These are phyloP conservation scores for Mycena leptocephala DNA, from an alignment of 768 basidiomycete species.

Conservation along the genomic window DNA sequence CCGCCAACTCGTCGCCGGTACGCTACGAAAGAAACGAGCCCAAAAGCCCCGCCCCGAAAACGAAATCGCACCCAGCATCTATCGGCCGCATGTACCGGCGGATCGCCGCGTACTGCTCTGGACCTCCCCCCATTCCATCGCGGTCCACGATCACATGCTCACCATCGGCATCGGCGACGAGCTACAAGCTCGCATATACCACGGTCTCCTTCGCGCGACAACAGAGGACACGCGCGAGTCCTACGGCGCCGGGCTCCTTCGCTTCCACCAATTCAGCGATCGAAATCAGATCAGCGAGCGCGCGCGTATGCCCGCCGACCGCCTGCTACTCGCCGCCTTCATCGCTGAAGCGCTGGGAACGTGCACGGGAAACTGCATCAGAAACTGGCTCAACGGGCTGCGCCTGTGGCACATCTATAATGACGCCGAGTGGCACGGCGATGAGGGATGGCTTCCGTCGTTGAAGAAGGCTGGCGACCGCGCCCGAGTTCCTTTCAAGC, in stretches of 20 bases:
- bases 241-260: background rate
- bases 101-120: background rate
- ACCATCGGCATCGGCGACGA: background rate
- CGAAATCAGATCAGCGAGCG: background rate
- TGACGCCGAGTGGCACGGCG: background rate
- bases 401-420: background rate
- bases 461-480: background rate
- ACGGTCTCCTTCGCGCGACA: background rate
- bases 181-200: background rate
- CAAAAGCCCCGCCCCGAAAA: background rate
- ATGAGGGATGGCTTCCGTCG: background rate
- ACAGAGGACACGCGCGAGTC: background rate
- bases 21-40: background rate
- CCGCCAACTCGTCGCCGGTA: background rate
- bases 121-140: background rate
- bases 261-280: background rate
- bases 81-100: slow-evolving; percentile 1
- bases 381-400: background rate
- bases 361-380: background rate
- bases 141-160: background rate
- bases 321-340: background rate
- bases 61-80: background rate
- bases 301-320: background rate
- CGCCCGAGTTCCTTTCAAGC: slow-evolving; percentile 1
- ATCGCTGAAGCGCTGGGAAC: background rate